Conservation (phyloP, 176 grass and related monocot genomes). For the Bolboschoenus planiculmis region DNA sequence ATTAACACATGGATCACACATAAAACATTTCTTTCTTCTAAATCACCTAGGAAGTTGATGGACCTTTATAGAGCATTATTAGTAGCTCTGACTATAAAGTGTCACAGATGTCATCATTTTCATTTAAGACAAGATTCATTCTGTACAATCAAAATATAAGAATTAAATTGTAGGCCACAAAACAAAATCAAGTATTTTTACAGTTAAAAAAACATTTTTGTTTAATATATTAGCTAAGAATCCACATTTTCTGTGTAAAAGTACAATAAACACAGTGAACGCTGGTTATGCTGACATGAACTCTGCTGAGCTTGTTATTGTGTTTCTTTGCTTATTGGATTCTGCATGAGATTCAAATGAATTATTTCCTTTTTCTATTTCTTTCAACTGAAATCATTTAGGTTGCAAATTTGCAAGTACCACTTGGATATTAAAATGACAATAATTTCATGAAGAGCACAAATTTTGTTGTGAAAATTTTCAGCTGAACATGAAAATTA, state of each 20-base stretch:
- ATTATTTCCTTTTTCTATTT: not conserved
- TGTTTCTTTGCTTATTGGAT: slow-evolving; percentile 20
- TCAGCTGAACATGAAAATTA: not conserved
- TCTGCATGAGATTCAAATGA: not conserved
- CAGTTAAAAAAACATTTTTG: not conserved
- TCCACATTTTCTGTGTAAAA: slow-evolving; percentile 1
- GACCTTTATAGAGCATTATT: not conserved
- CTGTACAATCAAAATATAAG: not conserved
- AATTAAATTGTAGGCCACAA: not conserved
- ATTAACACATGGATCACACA: not conserved
- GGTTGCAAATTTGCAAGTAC: not conserved
- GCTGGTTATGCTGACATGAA: not conserved
- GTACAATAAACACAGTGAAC: not conserved
- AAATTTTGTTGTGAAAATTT: not conserved
- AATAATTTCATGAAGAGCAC: not conserved
- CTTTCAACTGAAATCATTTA: not conserved
- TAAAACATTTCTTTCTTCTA: too few species aligned
- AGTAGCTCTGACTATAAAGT: not conserved
- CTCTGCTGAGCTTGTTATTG: slow-evolving; percentile 18
- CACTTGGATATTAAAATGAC: not conserved
- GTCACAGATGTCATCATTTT: too few species aligned
- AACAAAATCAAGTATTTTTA: not conserved
- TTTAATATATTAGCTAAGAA: not conserved
- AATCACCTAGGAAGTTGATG: not conserved
- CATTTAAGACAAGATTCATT: not conserved